Conservation (phyloP, 164 flowering plant genomes). For the Chloranthus sessilifolius region DNA sequence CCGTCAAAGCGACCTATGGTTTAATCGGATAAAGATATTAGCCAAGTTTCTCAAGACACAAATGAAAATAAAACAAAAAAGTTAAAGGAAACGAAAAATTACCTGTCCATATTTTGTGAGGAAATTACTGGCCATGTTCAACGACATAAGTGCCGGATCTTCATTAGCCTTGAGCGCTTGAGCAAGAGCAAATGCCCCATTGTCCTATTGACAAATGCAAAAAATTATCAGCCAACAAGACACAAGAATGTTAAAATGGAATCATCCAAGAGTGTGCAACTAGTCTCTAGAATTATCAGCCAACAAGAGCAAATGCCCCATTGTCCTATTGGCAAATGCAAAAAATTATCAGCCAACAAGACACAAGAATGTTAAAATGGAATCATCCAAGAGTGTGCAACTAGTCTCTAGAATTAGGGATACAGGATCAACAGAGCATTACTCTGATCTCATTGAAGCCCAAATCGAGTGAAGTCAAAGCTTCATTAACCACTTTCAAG, state of each 20-base stretch:
- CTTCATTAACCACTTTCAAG: constrained; percentile 93
- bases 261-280: too few relatives aligned
- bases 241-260: background rate
- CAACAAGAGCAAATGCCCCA: constrained; percentile 93
- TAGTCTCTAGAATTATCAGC: background rate
- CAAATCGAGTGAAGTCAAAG: constrained; percentile 72
- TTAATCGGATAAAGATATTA: too few relatives aligned
- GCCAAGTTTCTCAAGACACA: background rate
- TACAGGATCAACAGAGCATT: too few relatives aligned
- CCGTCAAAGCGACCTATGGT: constrained; percentile 78
- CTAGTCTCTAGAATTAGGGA: background rate
- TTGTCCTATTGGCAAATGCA: constrained; percentile 51
- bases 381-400: background rate
- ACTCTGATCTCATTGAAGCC: constrained; percentile 97
- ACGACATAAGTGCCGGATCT: constrained; percentile 65
- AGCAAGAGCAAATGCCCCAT: constrained; percentile 92
- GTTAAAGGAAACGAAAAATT: constrained; percentile 4
- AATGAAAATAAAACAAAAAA: background rate
- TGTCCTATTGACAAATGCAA: constrained; percentile 48
- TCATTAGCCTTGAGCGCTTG: constrained; percentile 94
- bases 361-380: background rate
- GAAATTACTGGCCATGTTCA: constrained; percentile 80
- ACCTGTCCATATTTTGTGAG: constrained; percentile 96
- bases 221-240: background rate
- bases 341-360: background rate